Percentiles rank a stretch among this genome's conserved stretches.
Conservation (phyloP, 2,329 filamentous ascomycete species). For the Podosphaera xanthii region DNA sequence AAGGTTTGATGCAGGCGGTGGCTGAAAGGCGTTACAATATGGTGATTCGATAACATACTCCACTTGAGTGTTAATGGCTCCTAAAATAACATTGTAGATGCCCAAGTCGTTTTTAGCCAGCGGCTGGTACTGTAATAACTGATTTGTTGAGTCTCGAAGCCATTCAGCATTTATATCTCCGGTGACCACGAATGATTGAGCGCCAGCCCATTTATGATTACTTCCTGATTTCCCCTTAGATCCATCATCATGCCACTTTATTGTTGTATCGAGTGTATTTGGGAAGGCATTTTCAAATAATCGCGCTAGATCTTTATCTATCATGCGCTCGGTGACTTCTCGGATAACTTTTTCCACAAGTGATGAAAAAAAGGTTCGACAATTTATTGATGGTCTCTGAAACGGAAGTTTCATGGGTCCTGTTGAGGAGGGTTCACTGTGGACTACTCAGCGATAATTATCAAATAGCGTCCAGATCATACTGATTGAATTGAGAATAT, state of each 20-base stretch:
- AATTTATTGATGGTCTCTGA: slow-evolving; percentile 59
- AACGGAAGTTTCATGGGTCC: slow-evolving; percentile 64
- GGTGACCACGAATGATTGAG: slow-evolving; percentile 83
- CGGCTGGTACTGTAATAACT: slow-evolving; percentile 71
- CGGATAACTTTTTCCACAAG: slow-evolving; percentile 73
- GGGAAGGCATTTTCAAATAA: slow-evolving; percentile 92
- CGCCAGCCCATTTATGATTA: slow-evolving; percentile 51
- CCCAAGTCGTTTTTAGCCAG: slow-evolving; percentile 61
- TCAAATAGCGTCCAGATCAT: slow-evolving; percentile 1
- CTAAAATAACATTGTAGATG: slow-evolving; percentile 61
- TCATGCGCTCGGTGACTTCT: slow-evolving; percentile 57
- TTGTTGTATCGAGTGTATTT: slow-evolving; percentile 50
- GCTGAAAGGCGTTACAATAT: slow-evolving; percentile 97
- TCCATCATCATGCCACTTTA: slow-evolving; percentile 44
- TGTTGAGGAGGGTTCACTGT: slow-evolving; percentile 52
- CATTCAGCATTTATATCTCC: slow-evolving; percentile 86
- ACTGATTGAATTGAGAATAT: slow-evolving; percentile 15
- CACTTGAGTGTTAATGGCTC: slow-evolving; percentile 86
- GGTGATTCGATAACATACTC: slow-evolving; percentile 88
- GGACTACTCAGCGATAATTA: slow-evolving; percentile 5
- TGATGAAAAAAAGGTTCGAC: slow-evolving; percentile 73
- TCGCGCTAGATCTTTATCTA: slow-evolving; percentile 68
- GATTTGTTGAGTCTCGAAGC: slow-evolving; percentile 83
- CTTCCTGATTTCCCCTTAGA: slow-evolving; percentile 21
- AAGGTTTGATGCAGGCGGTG: slow-evolving; percentile 63